Base-by-base conservation (phyloP, 805 yeast genomes). In the Starmerella stellata region DNA sequence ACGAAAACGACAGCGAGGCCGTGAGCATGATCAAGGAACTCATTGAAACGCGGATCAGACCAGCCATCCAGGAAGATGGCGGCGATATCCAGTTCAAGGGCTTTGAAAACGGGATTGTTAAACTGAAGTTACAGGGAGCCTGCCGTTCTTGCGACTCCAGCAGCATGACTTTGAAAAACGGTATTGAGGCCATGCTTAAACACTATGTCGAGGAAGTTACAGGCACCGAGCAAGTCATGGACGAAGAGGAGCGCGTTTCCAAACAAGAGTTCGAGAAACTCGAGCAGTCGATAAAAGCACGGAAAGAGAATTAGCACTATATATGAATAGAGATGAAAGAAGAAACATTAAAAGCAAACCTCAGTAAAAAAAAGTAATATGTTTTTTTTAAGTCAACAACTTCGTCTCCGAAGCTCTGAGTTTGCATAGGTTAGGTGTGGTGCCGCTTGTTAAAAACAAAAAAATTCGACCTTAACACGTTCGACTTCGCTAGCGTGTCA, bases 41-140 rank as follows among this genome's bases (percentile, higher is more conserved):
- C 40, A 76, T 92, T 40, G 92, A 79, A 44, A 90, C 98, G 2
- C 74, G 95, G 55, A 85, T 90, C 37, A 75, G 95, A 53, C 99
- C 99, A 1, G 95, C 96, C 1, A 83, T 90, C 41, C 93, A 83
- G 61, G 99, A 90, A 52, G 99, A 90, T 53, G 99, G 99, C 45
- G 99, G 99, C 25, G 96, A 90, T 54, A 75, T 90, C 44, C 85
- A 81, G 50, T 92, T 74, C 56, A 69, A 79, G 42, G 90, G 81
- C 4, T 85, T 80, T 54, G 81, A 80, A 41, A 82, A 78, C 45
- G 98, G 98, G 1, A 74, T 78, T 13, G 96, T 92, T 5, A 79
- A 72, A 56, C 70, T 90, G 50, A 82, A 79, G 55, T 64, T 90
- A 34, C 85, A 81, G 51, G 99, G 99, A 36, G 96, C 98, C 5